A percentile compares a stretch with the other conserved stretches of the same genome.
Conservation (phyloP, 441 rosid genomes). For the Brassica hybrid region DNA sequence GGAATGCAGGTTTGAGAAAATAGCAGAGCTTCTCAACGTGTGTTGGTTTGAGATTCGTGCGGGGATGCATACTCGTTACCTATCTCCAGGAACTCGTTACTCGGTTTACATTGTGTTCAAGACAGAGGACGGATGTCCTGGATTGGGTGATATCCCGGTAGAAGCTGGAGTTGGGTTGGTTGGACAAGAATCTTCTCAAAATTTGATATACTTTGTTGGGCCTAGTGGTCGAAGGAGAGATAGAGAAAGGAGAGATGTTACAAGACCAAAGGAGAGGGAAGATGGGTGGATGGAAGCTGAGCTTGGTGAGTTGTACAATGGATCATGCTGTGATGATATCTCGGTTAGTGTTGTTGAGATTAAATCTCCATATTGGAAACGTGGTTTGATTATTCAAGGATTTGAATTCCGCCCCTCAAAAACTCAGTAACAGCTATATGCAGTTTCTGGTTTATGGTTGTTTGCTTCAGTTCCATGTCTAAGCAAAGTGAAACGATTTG, state of each 20-base stretch:
- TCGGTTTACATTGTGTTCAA: conserved; percentile 47
- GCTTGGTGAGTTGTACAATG: conserved; percentile 50
- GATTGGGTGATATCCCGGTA: conserved; percentile 14
- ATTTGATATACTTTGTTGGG: conserved; percentile 19
- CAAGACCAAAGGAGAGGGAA: conserved; percentile 12
- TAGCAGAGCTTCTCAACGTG: conserved; percentile 41
- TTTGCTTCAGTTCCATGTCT: conserved; percentile 11
- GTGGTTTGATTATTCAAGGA: conserved; percentile 55
- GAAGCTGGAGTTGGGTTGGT: conserved; percentile 25
- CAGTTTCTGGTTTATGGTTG: background rate
- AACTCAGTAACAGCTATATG: background rate
- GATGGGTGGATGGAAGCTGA: conserved; percentile 58
- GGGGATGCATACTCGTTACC: conserved; percentile 22
- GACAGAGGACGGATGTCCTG: conserved; percentile 31
- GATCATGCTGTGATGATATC: conserved; percentile 24
- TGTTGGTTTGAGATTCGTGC: conserved; percentile 49
- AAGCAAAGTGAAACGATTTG: conserved; percentile 16
- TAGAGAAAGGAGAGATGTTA: conserved; percentile 20
- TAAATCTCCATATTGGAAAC: background rate
- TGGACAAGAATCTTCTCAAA: conserved; percentile 13
- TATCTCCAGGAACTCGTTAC: conserved; percentile 46
- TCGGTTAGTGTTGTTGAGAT: conserved; percentile 33
- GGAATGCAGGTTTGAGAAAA: conserved; percentile 48
- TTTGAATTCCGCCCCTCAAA: conserved; percentile 49
- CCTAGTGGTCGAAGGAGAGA: conserved; percentile 18